Percentiles rank a stretch among this genome's conserved stretches.
These are phyloP conservation scores for Blastocladiella emersonii DNA, from an alignment of 371 early-diverging fungal genomes.

Conservation along the genomic window DNA sequence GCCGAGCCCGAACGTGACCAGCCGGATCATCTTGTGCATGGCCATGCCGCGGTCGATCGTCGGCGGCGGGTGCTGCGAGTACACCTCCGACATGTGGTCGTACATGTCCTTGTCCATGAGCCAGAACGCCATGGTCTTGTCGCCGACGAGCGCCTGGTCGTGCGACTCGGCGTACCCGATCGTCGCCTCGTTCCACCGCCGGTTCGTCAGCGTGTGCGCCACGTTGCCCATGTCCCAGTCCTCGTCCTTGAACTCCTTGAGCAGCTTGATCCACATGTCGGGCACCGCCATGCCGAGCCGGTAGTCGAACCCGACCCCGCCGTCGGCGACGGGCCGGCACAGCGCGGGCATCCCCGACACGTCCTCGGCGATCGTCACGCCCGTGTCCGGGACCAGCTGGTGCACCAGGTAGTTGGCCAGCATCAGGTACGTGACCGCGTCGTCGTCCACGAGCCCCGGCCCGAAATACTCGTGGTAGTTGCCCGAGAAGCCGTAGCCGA, in stretches of 20 bases:
- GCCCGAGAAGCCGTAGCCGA: constrained; percentile 83
- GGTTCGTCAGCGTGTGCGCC: constrained; percentile 72
- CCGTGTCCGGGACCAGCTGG: constrained; percentile 49
- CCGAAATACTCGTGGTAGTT: constrained; percentile 89
- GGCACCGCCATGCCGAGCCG: constrained; percentile 95
- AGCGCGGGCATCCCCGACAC: constrained; percentile 97
- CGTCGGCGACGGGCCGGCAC: constrained; percentile 75
- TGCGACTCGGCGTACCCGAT: constrained; percentile 90
- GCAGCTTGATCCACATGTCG: constrained; percentile 96
- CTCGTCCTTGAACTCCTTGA: constrained; percentile 83
- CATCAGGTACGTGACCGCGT: constrained; percentile 77
- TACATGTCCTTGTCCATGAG: constrained; percentile 98
- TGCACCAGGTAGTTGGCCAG: constrained; percentile 81
- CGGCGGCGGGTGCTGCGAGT: constrained; percentile 51
- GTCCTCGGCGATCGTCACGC: constrained; percentile 87
- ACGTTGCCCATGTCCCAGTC: constrained; percentile 86
- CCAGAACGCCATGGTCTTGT: constrained; percentile 96
- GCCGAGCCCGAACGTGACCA: constrained; percentile 74
- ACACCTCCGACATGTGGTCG: constrained; percentile 70
- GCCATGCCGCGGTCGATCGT: constrained; percentile 86
- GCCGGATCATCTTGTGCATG: constrained; percentile 88
- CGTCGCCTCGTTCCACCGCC: constrained; percentile 72
- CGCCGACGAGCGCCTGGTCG: constrained; percentile 94
- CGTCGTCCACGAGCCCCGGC: constrained; percentile 53
- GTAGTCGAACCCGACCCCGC: constrained; percentile 93